Percentiles rank a stretch among this genome's conserved stretches.
phyloP scores from a whole-genome alignment of 305 asterid species.

The Fraxinus dipetala region DNA sequence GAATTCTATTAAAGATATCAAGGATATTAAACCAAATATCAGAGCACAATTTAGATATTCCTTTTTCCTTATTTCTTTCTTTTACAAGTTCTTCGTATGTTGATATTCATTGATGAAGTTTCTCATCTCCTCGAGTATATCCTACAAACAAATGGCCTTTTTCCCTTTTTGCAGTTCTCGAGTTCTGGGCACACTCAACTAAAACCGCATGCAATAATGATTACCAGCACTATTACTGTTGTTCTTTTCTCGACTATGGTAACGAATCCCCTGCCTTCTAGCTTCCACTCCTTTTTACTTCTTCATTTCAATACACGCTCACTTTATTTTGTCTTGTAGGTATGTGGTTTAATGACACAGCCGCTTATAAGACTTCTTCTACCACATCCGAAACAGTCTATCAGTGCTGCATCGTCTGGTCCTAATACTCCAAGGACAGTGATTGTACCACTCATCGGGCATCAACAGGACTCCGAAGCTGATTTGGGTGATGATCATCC shows the following conservation, averaged over 20 bases:
- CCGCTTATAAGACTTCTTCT: not conserved
- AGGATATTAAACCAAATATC: not conserved
- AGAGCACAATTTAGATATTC: not conserved
- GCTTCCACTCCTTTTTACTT: not conserved
- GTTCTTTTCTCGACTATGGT: constrained; percentile 1
- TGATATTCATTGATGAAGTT: not conserved
- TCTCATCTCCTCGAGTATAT: not conserved
- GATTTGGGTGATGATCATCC: constrained; percentile 17
- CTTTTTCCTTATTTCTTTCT: no score
- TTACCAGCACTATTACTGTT: not conserved
- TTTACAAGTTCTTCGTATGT: not conserved
- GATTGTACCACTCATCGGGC: not conserved
- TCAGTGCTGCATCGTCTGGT: not conserved
- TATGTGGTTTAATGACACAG: not conserved
- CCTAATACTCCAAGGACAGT: not conserved
- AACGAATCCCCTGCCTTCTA: not conserved
- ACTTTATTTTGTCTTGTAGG: not conserved
- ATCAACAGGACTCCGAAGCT: constrained; percentile 23
- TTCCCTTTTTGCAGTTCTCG: constrained; percentile 31
- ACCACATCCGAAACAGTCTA: not conserved
- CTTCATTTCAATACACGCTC: not conserved
- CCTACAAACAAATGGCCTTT: not conserved
- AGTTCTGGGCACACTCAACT: constrained; percentile 31
- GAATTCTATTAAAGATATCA: not conserved
- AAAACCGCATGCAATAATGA: not conserved